Evolutionary conservation across 225 moss, liverwort and hornwort genomes (phyloP), one percentile per base, ranked within the genome.

Genomic region (Neckera pumila): DNA sequence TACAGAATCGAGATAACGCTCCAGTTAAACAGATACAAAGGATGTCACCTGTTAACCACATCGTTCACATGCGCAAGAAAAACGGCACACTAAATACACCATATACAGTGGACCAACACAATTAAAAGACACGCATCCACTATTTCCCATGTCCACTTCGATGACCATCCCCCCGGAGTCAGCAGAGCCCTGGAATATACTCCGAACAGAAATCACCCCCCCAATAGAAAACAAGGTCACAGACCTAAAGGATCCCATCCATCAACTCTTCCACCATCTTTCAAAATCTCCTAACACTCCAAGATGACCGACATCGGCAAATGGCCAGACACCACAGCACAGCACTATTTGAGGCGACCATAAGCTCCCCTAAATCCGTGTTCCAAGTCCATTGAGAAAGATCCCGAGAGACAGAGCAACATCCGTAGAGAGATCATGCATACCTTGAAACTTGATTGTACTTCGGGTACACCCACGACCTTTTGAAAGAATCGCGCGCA

Each of bases 381-480:
- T 64, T n/a, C 45, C 81, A 70, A 51, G 57, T 20, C 40, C 79
- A 84, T 28, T 87, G 21, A 45, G 33, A 73, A 82, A 67, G 71
- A 83, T 73, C 51, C 72, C 14, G 11, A 62, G 36, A 36, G 25
- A 26, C 59, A 64, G 20, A 30, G 33, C 25, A 69, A n/a, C 45
- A 56, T 16, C 65, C 16, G 33, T 45, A 66, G 34, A 87, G 84
- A 76, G 45, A 71, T 80, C 81, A 60, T 56, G 23, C 89, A 79
- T 71, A 93, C 93, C 93, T 93, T 49, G 90, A 84, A 56, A 87
- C 82, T 90, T 74, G 80, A 74, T 87, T 60, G 57, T 85, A 73
- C 82, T 75, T 87, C 25, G 57, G 85, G 36, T 83, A 89, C 43
- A 85, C 79, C 62, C 77, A 87, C 56, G 86, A 69, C 71, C 89